Evolutionary conservation across 257 asterid species (phyloP), one percentile per base, ranked within the genome.

Genomic region (Penstemon newberryi): DNA sequence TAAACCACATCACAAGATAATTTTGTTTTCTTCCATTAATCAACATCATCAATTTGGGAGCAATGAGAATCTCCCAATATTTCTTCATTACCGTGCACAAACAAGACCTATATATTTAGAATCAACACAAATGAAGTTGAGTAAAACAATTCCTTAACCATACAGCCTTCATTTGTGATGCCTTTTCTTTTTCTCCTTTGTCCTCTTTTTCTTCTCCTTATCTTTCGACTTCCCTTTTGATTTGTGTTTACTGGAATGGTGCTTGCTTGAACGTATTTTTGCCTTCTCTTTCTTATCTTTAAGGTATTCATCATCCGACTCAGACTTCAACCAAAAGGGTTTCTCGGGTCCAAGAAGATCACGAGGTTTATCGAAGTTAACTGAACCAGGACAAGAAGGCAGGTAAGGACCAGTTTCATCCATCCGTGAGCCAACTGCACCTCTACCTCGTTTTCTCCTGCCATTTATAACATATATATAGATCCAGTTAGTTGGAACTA

Each of bases 391-490:
- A 76, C 81, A 44, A 60, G 75, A 69, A 42, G 90, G 84, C 71
- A 84, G 91, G 79, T 85, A 94, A 1, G 96, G 97, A 25, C 97
- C 97, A 9, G 96, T 75, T 85, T 89, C 99, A 70, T 94, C 99
- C 96, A 94, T 89, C 61, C 97, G 81, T 40, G 99, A 91, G 56
- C 99, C 99, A 65, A 94, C 75, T n/a, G 89, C 83, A n/a, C 97
- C 99, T 72, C 97, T 85, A 25, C 99, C 99, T 59, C 99, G 83
- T 82, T 94, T 91, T 65, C 63, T 70, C 79, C 99, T 94, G 81
- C 56, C 80, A 73, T 65, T 47, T 6, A 5, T n/a, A 81, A 67
- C 12, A 49, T 3, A 25, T 25, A 25, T 25, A 25, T 1, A 25
- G 9, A 44, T 70, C n/a, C 19, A 41, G 45, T 47, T 7, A 25